Base-by-base conservation (phyloP, 192 early-diverging fungal species). In the Backusella luteola region DNA sequence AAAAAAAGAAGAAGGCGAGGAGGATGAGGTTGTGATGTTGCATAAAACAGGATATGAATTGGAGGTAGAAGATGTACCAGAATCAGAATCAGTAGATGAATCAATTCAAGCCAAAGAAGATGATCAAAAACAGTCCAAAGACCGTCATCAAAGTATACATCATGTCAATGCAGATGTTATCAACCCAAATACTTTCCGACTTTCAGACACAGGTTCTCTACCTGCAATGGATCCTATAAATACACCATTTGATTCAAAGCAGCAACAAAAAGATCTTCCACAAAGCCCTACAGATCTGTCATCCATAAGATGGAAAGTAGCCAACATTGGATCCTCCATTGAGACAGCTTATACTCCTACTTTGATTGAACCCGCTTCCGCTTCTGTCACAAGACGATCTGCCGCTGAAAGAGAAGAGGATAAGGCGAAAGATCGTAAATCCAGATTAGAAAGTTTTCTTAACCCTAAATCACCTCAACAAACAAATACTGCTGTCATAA, bases 291-390 rank as follows among this genome's bases (percentile, higher is more conserved):
- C 34, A 34, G 72, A 52, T 59, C 32, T 32, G 5, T 59, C 72
- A 21, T 49, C 52, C 4, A 29, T 76, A 15, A 42, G 68, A 39
- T 76, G 75, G 75, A 76, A 76, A 35, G 63, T 41, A 3, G 75
- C 75, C 32, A 67, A 76, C 2, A 32, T 70, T 17, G 75, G 34
- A 17, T 76, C 75, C 6, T 36, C 75, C 15, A 46, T 76, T 29
- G 75, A 69, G 23, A 76, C 75, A 6, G 67, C 35, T 3, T 66
- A 56, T 70, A 68, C 75, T 7, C 67, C 75, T 6, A 1, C 21
- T 67, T n/a, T 44, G 0, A 67, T 67, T 34, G 23, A 26, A 6
- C 63, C 63, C 14, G 66, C 74, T 32, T 38, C 23, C 1, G 66
- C 35, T 4, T 36, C 67, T 34, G 66, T 75, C 5, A 67, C 42